Percentiles rank a stretch among this genome's conserved stretches.
phyloP scores from a whole-genome alignment of 345 rosid species.

The Arabidopsis suecica region DNA sequence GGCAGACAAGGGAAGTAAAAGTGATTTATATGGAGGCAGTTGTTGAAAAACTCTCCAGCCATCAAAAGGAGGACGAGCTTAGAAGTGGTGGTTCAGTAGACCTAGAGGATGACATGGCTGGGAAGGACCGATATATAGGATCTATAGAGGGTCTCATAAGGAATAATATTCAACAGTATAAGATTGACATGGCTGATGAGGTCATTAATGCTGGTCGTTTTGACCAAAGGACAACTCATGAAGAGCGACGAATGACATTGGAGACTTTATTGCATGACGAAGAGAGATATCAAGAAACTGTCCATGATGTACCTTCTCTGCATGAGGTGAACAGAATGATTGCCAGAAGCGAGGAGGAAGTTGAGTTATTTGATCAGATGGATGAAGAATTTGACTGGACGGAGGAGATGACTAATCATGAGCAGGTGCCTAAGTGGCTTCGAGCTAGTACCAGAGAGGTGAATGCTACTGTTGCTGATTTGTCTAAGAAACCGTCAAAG shows the following conservation, averaged over 20 bases:
- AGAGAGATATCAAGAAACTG: constrained; percentile 97
- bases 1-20: constrained; percentile 96
- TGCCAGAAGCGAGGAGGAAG: constrained; percentile 95
- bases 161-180: constrained; percentile 98
- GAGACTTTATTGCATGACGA: constrained; percentile 98
- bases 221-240: constrained; percentile 99
- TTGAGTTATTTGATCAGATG: constrained; percentile 98
- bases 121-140: constrained; percentile 96
- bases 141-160: constrained; percentile 99
- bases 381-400: constrained; percentile 97
- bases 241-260: constrained; percentile 96
- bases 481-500: constrained; percentile 91
- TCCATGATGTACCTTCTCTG: constrained; percentile 97
- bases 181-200: constrained; percentile 99
- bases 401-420: constrained; percentile 91
- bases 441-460: constrained; percentile 87
- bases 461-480: constrained; percentile 65
- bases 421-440: constrained; percentile 99
- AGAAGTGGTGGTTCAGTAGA: constrained; percentile 86
- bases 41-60: constrained; percentile 87
- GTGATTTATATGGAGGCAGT: constrained; percentile 99
- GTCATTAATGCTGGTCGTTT: constrained; percentile 99
- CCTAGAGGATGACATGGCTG: constrained; percentile 96
- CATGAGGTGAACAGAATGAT: constrained; percentile 97
- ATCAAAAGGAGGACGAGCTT: constrained; percentile 92